Evolutionary conservation across 257 asterid species (phyloP).

Genomic region (Eucommia ulmoides): DNA sequence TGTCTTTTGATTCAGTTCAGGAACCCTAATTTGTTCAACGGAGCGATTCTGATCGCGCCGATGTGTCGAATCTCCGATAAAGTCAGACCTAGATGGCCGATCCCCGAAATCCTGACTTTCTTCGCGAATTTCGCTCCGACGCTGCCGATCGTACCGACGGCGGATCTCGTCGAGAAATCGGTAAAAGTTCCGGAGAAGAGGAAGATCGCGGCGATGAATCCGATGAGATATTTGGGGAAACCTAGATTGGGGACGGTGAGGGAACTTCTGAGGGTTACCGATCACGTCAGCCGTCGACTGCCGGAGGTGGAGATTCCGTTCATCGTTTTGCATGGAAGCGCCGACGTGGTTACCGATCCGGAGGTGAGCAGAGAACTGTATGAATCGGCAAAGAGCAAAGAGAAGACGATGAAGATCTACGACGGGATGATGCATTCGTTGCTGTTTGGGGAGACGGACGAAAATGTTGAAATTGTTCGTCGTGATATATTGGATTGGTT

Average conservation of each 20-base stretch:
- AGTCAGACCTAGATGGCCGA: constrained; percentile 73
- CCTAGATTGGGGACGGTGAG: constrained; percentile 76
- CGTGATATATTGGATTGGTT: constrained; percentile 58
- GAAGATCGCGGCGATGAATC: constrained; percentile 43
- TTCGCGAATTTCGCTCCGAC: constrained; percentile 58
- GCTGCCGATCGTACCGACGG: constrained; percentile 63
- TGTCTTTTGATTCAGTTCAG: constrained; percentile 6
- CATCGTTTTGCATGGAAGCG: constrained; percentile 67
- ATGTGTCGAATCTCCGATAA: constrained; percentile 84
- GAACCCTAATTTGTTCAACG: constrained; percentile 11
- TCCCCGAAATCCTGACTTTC: constrained; percentile 39
- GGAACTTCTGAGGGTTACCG: constrained; percentile 71
- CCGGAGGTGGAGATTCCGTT: constrained; percentile 61
- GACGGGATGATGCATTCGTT: constrained; percentile 95
- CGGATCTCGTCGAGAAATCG: constrained; percentile 70
- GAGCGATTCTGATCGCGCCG: constrained; percentile 18
- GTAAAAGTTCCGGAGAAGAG: constrained; percentile 68
- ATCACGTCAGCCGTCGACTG: constrained; percentile 35
- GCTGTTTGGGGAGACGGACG: constrained; percentile 84
- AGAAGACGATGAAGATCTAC: constrained; percentile 63
- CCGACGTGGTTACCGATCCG: constrained; percentile 82
- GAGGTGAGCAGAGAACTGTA: constrained; percentile 74
- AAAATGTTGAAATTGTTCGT: constrained; percentile 60
- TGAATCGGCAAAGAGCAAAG: constrained; percentile 52
- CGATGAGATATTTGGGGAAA: constrained; percentile 56